phyloP scores from a whole-genome alignment of 2,329 filamentous ascomycete genomes.

The Claviceps arundinis region DNA sequence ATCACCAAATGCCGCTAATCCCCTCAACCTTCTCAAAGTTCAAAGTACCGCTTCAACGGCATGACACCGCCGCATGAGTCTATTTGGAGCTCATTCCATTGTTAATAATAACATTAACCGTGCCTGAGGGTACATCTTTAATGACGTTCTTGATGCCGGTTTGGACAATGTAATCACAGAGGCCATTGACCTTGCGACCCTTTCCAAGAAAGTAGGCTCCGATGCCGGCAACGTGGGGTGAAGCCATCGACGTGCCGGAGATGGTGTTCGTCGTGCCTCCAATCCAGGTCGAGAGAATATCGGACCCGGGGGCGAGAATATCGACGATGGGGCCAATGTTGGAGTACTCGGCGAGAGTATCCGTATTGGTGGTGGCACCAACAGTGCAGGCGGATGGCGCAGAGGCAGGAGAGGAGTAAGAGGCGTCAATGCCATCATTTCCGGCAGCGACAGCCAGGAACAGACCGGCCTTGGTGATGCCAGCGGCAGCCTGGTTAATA shows the following conservation, averaged over 20 bases:
- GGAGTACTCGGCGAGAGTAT: conserved; percentile 31
- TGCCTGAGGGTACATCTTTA: conserved; percentile 26
- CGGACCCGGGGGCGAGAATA: conserved; percentile 34
- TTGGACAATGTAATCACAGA: conserved; percentile 32
- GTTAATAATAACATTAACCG: conserved; percentile 40
- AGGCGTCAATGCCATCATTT: conserved; percentile 31
- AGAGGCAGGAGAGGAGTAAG: conserved; percentile 30
- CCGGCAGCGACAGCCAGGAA: conserved; percentile 43
- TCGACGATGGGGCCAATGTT: conserved; percentile 36
- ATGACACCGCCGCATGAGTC: no score
- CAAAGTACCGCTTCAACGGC: no score
- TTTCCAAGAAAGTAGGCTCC: conserved; percentile 32
- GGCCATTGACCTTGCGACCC: conserved; percentile 27
- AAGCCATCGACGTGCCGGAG: conserved; percentile 30
- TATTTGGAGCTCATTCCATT: conserved; percentile 20
- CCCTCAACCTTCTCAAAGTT: no score
- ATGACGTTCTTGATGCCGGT: conserved; percentile 29
- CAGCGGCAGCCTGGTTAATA: conserved; percentile 34
- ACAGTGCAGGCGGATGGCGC: conserved; percentile 34
- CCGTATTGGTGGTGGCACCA: conserved; percentile 26
- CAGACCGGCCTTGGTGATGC: conserved; percentile 28
- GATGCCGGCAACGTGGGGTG: conserved; percentile 26
- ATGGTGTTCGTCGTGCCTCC: conserved; percentile 23
- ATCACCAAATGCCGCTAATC: no score
- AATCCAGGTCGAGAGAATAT: conserved; percentile 31